Conservation (phyloP, 495 filamentous ascomycete genomes). For the Copromyces sp. region DNA sequence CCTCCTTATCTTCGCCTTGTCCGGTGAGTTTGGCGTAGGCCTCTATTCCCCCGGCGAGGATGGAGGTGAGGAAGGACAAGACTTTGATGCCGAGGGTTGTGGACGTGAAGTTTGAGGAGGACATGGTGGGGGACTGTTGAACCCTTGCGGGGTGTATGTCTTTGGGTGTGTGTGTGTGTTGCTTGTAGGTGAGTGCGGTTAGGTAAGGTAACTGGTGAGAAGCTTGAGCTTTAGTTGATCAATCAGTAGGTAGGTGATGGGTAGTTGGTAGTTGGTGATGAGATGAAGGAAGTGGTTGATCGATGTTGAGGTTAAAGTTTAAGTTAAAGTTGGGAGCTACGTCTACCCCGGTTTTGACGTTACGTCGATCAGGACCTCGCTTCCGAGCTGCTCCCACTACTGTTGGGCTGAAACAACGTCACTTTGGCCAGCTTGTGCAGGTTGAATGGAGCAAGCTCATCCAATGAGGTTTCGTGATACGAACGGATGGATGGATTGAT, state of each 20-base stretch:
- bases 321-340: not conserved
- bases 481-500: not conserved
- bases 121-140: not conserved
- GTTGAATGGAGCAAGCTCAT: not conserved
- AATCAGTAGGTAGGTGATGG: too few species aligned
- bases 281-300: too few species aligned
- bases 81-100: not conserved
- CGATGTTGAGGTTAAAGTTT: too few species aligned
- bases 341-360: not conserved
- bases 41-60: not conserved
- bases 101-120: not conserved
- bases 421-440: not conserved
- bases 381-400: not conserved
- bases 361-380: not conserved
- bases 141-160: not conserved
- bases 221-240: not conserved
- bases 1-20: not conserved
- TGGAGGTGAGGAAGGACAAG: not conserved
- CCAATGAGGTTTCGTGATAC: not conserved
- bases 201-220: too few species aligned
- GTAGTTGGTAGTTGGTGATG: too few species aligned
- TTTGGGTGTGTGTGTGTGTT: too few species aligned
- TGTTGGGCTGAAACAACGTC: not conserved
- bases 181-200: not conserved
- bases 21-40: not conserved